phyloP scores from a whole-genome alignment of 2,329 filamentous ascomycete species.

The Colletotrichum tropicicola region DNA sequence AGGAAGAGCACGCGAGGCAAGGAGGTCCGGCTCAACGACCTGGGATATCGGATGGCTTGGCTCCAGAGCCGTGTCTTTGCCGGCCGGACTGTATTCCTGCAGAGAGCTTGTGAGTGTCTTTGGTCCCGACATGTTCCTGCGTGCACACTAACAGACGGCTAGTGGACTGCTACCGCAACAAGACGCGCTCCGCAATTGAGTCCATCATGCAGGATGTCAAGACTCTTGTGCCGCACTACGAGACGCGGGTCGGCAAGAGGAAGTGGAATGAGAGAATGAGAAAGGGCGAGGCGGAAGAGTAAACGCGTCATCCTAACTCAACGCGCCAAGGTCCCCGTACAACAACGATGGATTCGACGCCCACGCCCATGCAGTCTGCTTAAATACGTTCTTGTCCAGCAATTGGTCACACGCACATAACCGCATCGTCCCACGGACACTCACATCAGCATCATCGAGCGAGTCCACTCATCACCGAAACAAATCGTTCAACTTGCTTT shows the following conservation, averaged over 20 bases:
- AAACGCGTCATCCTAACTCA: not conserved
- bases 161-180: slow-evolving; percentile 96
- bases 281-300: slow-evolving; percentile 40
- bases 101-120: slow-evolving; percentile 81
- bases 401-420: slow-evolving; percentile 16
- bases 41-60: slow-evolving; percentile 97
- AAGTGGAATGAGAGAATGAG: slow-evolving; percentile 70
- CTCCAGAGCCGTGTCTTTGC: slow-evolving; percentile 93
- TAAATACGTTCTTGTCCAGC: slow-evolving; percentile 2
- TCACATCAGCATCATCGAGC: slow-evolving; percentile 25
- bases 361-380: not conserved
- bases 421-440: slow-evolving; percentile 12
- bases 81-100: slow-evolving; percentile 85
- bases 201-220: slow-evolving; percentile 78
- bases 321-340: too few relatives aligned
- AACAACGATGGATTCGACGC: too few relatives aligned
- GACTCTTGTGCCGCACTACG: slow-evolving; percentile 83
- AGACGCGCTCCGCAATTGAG: slow-evolving; percentile 85
- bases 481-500: not conserved
- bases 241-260: slow-evolving; percentile 87
- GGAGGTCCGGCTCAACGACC: slow-evolving; percentile 90
- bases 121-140: not conserved
- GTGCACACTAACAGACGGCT: slow-evolving; percentile 24
- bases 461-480: slow-evolving; percentile 19
- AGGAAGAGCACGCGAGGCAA: slow-evolving; percentile 75